Percentiles rank a stretch among this genome's conserved stretches.
Evolutionary conservation across 352 stramenopile genomes (phyloP).

Genomic region (Pythium guiyangense): DNA sequence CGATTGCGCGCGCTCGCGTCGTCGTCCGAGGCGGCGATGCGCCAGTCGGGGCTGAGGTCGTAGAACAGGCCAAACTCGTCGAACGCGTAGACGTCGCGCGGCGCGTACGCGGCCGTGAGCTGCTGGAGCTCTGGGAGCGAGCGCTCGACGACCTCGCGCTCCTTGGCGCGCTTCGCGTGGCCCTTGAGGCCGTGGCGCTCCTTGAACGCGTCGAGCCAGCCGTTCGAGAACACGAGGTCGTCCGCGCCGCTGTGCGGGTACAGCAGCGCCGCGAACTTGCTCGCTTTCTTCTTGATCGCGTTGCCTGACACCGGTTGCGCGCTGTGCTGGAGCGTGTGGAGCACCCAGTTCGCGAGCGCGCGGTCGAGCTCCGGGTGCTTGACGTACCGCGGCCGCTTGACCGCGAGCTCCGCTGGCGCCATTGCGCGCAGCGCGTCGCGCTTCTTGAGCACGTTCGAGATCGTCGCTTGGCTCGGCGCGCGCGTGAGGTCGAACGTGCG

Average conservation of each 20-base stretch:
- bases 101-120: slow-evolving; percentile 8
- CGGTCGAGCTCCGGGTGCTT: slow-evolving; percentile 51
- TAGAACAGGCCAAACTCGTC: slow-evolving; percentile 18
- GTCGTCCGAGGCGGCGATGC: background rate
- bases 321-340: slow-evolving; percentile 23
- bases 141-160: slow-evolving; percentile 2
- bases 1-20: slow-evolving; percentile 1
- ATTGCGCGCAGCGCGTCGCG: slow-evolving; percentile 35
- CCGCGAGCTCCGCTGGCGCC: slow-evolving; percentile 25
- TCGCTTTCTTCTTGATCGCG: slow-evolving; percentile 31
- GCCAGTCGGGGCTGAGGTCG: slow-evolving; percentile 9
- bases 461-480: slow-evolving; percentile 47
- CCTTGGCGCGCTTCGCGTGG: background rate
- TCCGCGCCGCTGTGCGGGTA: background rate
- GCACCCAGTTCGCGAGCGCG: slow-evolving; percentile 38
- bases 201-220: slow-evolving; percentile 52
- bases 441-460: slow-evolving; percentile 52
- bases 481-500: slow-evolving; percentile 38
- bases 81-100: slow-evolving; percentile 15
- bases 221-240: slow-evolving; percentile 40
- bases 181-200: slow-evolving; percentile 26
- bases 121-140: slow-evolving; percentile 8
- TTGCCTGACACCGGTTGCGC: slow-evolving; percentile 17
- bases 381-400: slow-evolving; percentile 32
- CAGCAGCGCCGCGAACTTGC: slow-evolving; percentile 33